Conservation (phyloP, 352 stramenopile genomes). For the Globisporangium heterothallicum region DNA sequence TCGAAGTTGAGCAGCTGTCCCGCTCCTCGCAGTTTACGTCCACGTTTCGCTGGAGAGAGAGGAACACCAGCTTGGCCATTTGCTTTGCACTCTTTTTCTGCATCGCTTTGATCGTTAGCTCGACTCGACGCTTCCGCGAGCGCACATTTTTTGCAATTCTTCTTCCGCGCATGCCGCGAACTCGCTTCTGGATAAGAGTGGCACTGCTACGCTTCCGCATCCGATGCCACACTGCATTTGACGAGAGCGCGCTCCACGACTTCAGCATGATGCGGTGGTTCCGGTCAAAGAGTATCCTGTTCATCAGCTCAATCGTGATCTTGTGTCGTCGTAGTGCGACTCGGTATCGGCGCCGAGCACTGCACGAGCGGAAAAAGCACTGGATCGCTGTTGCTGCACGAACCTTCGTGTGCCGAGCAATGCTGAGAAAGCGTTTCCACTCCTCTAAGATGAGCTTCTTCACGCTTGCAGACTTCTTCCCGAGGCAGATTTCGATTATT, state of each 20-base stretch:
- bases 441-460: conserved; percentile 7
- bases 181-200: conserved; percentile 42
- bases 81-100: conserved; percentile 27
- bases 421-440: conserved; percentile 18
- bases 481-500: conserved; percentile 35
- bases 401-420: conserved; percentile 4
- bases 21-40: conserved; percentile 24
- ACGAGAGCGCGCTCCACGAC: conserved; percentile 35
- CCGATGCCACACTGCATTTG: conserved; percentile 42
- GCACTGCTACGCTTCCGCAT: conserved; percentile 40
- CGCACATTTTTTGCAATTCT: conserved; percentile 28
- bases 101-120: conserved; percentile 26
- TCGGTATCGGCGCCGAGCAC: conserved; percentile 30
- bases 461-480: conserved; percentile 16
- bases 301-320: conserved; percentile 44
- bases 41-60: conserved; percentile 25
- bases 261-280: conserved; percentile 19
- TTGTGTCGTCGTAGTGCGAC: conserved; percentile 34
- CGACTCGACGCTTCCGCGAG: conserved; percentile 27
- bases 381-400: conserved; percentile 33
- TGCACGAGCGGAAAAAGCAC: conserved; percentile 22
- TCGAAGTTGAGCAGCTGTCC: conserved; percentile 14
- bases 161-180: conserved; percentile 37
- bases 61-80: conserved; percentile 27
- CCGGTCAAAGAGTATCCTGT: conserved; percentile 35